Evolutionary conservation across 352 stramenopile species (phyloP).

Genomic region (Globisporangium spiculum): DNA sequence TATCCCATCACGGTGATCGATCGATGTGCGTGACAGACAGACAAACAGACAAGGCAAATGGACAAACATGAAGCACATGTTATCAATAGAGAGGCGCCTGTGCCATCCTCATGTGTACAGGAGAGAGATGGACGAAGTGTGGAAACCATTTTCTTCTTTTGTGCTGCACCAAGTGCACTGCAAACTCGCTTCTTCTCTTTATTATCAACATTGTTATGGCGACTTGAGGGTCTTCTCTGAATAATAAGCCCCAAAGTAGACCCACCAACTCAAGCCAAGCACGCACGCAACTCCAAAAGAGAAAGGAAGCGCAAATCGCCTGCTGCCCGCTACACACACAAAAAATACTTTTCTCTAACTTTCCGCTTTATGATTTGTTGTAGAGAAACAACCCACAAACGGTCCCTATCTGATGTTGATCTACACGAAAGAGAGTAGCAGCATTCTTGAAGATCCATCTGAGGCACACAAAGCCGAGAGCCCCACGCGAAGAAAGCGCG

Average conservation of each 20-base stretch:
- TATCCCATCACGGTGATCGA: slow-evolving; percentile 22
- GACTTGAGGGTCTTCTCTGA: not conserved
- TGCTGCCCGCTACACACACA: slow-evolving; percentile 9
- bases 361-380: slow-evolving; percentile 31
- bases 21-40: not conserved
- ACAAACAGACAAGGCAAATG: not conserved
- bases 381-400: slow-evolving; percentile 41
- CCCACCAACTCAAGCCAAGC: not conserved
- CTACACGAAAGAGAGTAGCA: slow-evolving; percentile 51
- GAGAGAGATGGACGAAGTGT: not conserved
- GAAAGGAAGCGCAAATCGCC: slow-evolving; percentile 5
- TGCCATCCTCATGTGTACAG: not conserved
- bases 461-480: not conserved
- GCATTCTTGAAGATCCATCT: slow-evolving; percentile 15
- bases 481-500: slow-evolving; percentile 17
- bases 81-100: not conserved
- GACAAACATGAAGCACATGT: not conserved
- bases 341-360: slow-evolving; percentile 73
- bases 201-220: slow-evolving; percentile 2
- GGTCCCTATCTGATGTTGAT: slow-evolving; percentile 61
- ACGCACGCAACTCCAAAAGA: slow-evolving; percentile 1
- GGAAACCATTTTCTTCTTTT: not conserved
- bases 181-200: not conserved
- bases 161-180: not conserved
- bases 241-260: not conserved